A percentile compares a stretch with the other conserved stretches of the same genome.
phyloP scores from a whole-genome alignment of 2,329 filamentous ascomycete species.

The Lecanicillium sp. region DNA sequence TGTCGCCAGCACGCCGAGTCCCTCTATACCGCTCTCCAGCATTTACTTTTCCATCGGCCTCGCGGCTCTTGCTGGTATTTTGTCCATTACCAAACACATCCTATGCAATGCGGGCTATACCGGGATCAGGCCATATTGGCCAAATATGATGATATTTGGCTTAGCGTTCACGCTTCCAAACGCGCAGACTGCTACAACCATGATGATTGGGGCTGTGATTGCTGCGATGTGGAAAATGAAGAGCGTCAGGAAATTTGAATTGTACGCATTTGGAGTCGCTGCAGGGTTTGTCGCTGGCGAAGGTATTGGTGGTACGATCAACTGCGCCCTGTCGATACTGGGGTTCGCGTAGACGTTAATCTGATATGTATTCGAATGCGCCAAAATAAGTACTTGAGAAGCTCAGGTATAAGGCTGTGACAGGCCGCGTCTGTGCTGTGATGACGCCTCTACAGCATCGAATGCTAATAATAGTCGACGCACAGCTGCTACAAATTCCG shows the following conservation, averaged over 20 bases:
- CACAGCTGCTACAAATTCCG: no score
- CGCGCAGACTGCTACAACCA: slow-evolving; percentile 10
- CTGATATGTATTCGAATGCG: no score
- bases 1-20: slow-evolving; percentile 8
- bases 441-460: no score
- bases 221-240: slow-evolving; percentile 1
- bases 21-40: slow-evolving; percentile 8
- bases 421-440: no score
- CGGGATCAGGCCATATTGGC: background rate
- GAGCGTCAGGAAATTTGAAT: slow-evolving; percentile 1
- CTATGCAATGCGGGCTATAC: background rate
- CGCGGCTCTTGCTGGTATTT: background rate
- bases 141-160: slow-evolving; percentile 14
- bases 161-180: slow-evolving; percentile 12
- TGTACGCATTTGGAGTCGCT: slow-evolving; percentile 11
- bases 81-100: slow-evolving; percentile 2
- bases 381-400: no score
- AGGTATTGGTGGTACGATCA: slow-evolving; percentile 11
- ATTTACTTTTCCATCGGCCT: slow-evolving; percentile 2
- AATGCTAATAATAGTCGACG: no score
- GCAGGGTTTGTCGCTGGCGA: slow-evolving; percentile 13
- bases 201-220: slow-evolving; percentile 10
- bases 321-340: slow-evolving; percentile 8
- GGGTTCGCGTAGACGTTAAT: background rate
- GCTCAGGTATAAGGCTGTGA: no score